Percentiles rank a stretch among this genome's conserved stretches.
Conservation (phyloP, 176 grass and related monocot species). For the Carex pumila region DNA sequence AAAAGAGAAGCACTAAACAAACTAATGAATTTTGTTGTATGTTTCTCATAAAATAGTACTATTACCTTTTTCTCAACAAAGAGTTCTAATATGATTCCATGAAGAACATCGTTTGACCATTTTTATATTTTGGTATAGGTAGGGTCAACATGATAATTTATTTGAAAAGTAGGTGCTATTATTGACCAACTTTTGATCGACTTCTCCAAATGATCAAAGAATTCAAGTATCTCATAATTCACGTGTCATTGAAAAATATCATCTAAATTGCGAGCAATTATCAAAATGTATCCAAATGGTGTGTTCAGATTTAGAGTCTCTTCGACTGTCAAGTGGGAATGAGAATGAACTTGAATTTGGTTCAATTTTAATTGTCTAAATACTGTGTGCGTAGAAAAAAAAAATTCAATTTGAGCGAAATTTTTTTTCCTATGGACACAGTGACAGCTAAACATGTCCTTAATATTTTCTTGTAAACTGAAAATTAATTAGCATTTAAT, state of each 20-base stretch:
- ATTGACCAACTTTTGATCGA: background rate
- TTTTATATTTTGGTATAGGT: background rate
- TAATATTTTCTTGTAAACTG: background rate
- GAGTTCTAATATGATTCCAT: background rate
- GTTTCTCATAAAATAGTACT: background rate
- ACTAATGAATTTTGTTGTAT: background rate
- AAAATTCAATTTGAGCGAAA: no score
- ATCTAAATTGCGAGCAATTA: background rate
- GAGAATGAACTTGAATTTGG: no score
- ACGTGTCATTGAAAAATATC: background rate
- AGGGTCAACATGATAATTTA: background rate
- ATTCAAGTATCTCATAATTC: background rate
- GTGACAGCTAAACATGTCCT: no score
- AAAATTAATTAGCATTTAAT: background rate
- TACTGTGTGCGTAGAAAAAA: no score
- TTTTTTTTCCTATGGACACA: no score
- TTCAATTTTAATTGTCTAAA: no score
- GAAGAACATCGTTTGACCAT: background rate
- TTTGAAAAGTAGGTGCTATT: background rate
- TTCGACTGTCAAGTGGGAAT: no score
- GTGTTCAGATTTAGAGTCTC: background rate
- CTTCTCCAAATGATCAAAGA: background rate
- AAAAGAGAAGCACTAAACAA: background rate
- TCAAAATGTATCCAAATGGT: background rate
- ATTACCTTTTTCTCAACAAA: background rate